Evolutionary conservation across 148 eudicot species (phyloP).

Genomic region (Beta vulgaris): DNA sequence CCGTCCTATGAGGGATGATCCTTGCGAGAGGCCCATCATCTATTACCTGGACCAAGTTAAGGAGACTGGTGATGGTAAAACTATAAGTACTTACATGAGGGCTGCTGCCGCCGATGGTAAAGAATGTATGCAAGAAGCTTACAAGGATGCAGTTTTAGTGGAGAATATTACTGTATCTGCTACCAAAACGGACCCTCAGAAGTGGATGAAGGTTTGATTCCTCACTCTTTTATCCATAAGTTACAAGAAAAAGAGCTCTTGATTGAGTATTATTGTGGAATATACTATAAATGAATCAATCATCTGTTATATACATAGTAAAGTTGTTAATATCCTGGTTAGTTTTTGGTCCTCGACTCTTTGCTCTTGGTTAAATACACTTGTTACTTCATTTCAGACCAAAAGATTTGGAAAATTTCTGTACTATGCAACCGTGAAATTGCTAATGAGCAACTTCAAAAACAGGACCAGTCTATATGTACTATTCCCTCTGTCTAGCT

Average conservation of each 20-base stretch:
- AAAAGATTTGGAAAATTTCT: too few relatives aligned
- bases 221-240: background rate
- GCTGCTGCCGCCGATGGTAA: conserved; percentile 26
- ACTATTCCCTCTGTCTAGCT: too few relatives aligned
- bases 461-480: too few relatives aligned
- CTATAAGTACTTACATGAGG: conserved; percentile 49
- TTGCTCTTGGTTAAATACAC: too few relatives aligned
- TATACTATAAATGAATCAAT: too few relatives aligned
- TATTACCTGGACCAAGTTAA: conserved; percentile 53
- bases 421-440: too few relatives aligned
- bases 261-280: too few relatives aligned
- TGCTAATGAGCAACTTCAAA: too few relatives aligned
- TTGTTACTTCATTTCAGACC: too few relatives aligned
- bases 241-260: background rate
- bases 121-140: conserved; percentile 38
- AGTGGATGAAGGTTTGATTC: conserved; percentile 49
- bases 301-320: too few relatives aligned
- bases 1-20: conserved; percentile 46
- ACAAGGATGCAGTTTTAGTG: conserved; percentile 38
- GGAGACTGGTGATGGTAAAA: conserved; percentile 36
- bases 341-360: too few relatives aligned
- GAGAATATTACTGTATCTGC: conserved; percentile 49
- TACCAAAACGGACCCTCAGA: conserved; percentile 46
- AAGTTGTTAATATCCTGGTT: too few relatives aligned
- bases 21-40: conserved; percentile 52